These are phyloP conservation scores for Austroboletus rostrupii DNA, from an alignment of 1,284 basidiomycete species.

Conservation along the genomic window DNA sequence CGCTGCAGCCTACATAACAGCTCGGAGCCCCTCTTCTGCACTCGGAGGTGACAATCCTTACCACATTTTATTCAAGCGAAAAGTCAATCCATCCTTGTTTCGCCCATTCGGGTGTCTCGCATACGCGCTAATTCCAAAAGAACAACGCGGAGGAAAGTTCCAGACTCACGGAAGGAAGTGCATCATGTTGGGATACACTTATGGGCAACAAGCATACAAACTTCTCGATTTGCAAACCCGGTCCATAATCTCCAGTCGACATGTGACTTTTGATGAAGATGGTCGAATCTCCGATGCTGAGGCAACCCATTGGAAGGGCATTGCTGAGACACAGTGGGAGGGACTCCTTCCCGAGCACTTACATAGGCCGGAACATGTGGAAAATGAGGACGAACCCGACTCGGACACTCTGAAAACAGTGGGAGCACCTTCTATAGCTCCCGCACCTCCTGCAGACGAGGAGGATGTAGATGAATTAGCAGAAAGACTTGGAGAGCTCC, in stretches of 20 bases:
- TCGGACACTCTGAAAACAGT: no score
- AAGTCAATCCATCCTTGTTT: neutral
- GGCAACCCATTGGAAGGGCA: neutral
- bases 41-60: neutral
- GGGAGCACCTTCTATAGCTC: no score
- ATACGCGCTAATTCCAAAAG: neutral
- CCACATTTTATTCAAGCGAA: neutral
- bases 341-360: no score
- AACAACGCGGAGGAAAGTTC: neutral
- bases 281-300: neutral
- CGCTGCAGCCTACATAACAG: slow-evolving; percentile 10
- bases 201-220: neutral
- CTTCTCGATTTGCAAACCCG: neutral
- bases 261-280: neutral
- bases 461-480: no score
- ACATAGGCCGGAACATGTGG: no score
- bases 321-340: no score
- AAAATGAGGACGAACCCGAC: no score
- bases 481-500: no score
- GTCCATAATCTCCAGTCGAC: neutral
- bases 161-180: neutral
- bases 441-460: no score
- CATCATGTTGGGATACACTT: neutral
- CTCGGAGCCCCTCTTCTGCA: neutral
- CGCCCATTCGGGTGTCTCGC: neutral